Base-by-base conservation (phyloP, 1,284 basidiomycete genomes). In the Amylostereum areolatum region DNA sequence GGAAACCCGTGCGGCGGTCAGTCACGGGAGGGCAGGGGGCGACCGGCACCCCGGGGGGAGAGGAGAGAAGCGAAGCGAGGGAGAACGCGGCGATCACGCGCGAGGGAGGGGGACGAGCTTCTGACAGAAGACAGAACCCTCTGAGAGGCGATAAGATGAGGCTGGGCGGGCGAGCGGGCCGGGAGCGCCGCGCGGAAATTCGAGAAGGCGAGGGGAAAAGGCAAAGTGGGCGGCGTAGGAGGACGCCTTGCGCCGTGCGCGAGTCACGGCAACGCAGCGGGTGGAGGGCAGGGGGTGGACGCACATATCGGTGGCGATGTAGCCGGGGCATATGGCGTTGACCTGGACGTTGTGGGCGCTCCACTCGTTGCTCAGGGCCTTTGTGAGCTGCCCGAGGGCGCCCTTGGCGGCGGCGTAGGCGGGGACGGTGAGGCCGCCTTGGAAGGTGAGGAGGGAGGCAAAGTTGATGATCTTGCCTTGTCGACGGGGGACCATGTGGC, bases 371-470 rank as follows among this genome's bases (percentile, higher is more conserved):
- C 77, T 76, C 52, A 88, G 71, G 4, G 85, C 85, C 64, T 91
- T 91, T 24, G 89, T 92, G 55, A 89, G 76, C 61, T 92, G 85
- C 6, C 86, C 89, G 46, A 91, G 72, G 12, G 91, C 92, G 47
- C 91, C 93, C 61, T 93, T 93, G 24, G 94, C 88, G 0, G 93
- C 82, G 1, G 95, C 91, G 62, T 97, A 97, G 2, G 94, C 95
- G 10, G 93, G 92, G 29, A 97, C 81, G 24, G 85, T 89, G 48
- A 89, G 57, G 28, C 87, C 88, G 43, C 86, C 85, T 66, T 92
- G 89, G 69, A 85, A 92, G 10, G 85, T 85, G 51, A 90, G 68
- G 48, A 92, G 72, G 45, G 86, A 89, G 56, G 83, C 85, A 56
- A 91, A 80, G 63, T 90, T 91, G 66, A 91, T 88, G 58, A 92